phyloP scores from a whole-genome alignment of 495 filamentous ascomycete species.

The Hyaloscypha hepaticicola region DNA sequence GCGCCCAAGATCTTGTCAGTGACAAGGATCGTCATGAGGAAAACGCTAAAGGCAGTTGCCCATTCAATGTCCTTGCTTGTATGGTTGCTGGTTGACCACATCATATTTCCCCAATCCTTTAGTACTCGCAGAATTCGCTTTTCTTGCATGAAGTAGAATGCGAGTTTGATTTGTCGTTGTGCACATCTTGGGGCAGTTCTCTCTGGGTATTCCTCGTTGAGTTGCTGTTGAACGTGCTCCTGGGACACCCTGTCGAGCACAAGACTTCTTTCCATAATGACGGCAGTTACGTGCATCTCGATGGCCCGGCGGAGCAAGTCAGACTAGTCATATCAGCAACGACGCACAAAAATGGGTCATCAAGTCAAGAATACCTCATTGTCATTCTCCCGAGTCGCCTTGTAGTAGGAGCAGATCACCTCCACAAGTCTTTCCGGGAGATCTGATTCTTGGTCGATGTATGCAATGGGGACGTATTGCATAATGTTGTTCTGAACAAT shows the following conservation, averaged over 20 bases:
- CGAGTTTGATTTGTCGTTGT: slow-evolving; percentile 31
- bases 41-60: slow-evolving; percentile 29
- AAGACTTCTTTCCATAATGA: slow-evolving; percentile 31
- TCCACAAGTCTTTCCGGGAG: slow-evolving; percentile 22
- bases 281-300: slow-evolving; percentile 30
- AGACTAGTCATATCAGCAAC: slow-evolving; percentile 14
- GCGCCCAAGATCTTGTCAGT: slow-evolving; percentile 28
- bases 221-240: slow-evolving; percentile 17
- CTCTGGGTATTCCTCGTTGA: slow-evolving; percentile 21
- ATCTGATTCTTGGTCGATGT: slow-evolving; percentile 22
- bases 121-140: slow-evolving; percentile 27
- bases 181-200: slow-evolving; percentile 24
- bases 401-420: slow-evolving; percentile 20
- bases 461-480: slow-evolving; percentile 21
- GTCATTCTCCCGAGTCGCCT: slow-evolving; percentile 7
- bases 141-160: slow-evolving; percentile 26
- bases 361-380: slow-evolving; percentile 18
- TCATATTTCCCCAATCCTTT: slow-evolving; percentile 30
- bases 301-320: slow-evolving; percentile 26
- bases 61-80: slow-evolving; percentile 27
- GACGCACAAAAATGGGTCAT: background rate
- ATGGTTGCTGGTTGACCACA: slow-evolving; percentile 27
- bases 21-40: slow-evolving; percentile 26
- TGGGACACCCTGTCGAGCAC: slow-evolving; percentile 26
- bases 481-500: slow-evolving; percentile 25